phyloP scores from a whole-genome alignment of 1,284 basidiomycete genomes.

The Phellopilus nigrolimitatus region DNA sequence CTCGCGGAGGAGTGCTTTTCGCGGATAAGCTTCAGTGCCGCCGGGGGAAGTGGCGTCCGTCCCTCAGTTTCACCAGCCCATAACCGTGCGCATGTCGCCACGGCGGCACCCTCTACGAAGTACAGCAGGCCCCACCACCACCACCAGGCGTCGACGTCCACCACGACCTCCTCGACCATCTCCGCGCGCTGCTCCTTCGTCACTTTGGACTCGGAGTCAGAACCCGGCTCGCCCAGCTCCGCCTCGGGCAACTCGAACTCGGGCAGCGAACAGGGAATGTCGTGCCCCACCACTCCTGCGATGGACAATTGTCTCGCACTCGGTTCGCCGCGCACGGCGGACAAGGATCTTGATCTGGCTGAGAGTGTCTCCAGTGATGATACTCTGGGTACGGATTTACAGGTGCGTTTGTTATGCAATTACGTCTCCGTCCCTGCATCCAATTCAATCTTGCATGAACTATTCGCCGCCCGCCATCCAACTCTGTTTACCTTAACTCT shows the following conservation, averaged over 20 bases:
- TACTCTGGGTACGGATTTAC: neutral
- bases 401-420: neutral
- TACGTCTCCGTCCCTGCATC: neutral
- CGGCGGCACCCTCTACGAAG: conserved; percentile 3
- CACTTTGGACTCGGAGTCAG: neutral
- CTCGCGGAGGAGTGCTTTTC: neutral
- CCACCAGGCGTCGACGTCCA: conserved; percentile 1
- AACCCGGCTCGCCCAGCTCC: neutral
- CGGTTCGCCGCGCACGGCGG: neutral
- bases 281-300: neutral
- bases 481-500: neutral
- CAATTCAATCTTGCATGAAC: neutral
- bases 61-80: neutral
- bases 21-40: neutral
- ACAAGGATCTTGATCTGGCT: neutral
- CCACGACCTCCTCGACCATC: neutral
- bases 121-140: conserved; percentile 1
- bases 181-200: neutral
- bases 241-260: neutral
- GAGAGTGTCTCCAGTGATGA: neutral
- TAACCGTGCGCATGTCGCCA: conserved; percentile 1
- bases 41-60: neutral
- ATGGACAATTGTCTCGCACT: neutral
- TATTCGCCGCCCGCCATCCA: neutral
- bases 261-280: neutral